These are phyloP conservation scores for Nothomitra cinnamomea DNA, from an alignment of 2,329 filamentous ascomycete species.

Conservation along the genomic window DNA sequence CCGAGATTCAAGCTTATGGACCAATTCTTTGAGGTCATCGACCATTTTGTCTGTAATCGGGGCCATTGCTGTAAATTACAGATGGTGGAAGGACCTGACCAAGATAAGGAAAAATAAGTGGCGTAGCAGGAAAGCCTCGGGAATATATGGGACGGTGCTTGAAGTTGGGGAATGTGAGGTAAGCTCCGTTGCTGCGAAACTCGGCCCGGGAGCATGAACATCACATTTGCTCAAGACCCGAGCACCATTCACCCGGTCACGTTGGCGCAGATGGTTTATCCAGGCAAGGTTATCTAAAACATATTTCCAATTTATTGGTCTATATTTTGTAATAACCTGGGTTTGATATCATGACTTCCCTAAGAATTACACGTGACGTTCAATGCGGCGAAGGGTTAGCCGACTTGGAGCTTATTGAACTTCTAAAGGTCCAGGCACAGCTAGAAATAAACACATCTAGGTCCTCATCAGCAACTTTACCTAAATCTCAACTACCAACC, in stretches of 20 bases:
- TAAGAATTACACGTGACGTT: too few species aligned
- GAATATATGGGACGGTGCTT: conserved; percentile 10
- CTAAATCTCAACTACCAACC: neutral
- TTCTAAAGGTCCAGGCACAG: neutral
- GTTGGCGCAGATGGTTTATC: neutral
- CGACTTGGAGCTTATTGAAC: too few species aligned
- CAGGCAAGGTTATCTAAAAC: too few species aligned
- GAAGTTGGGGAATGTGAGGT: neutral
- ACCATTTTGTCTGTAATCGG: conserved; percentile 67
- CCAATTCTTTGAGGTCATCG: conserved; percentile 67
- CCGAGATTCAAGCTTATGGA: conserved; percentile 69
- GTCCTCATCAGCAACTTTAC: neutral
- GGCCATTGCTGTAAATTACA: conserved; percentile 46
- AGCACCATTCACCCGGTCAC: neutral
- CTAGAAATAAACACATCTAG: neutral
- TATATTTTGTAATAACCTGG: too few species aligned
- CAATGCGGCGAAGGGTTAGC: too few species aligned
- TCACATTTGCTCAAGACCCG: neutral
- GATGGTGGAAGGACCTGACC: conserved; percentile 14
- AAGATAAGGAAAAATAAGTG: conserved; percentile 13
- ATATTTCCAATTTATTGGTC: too few species aligned
- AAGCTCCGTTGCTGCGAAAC: neutral
- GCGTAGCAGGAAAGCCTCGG: conserved; percentile 6
- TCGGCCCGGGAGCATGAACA: neutral
- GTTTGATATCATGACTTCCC: too few species aligned